These are phyloP conservation scores for Hymenoscyphus fraxineus DNA, from an alignment of 2,329 filamentous ascomycete genomes.

Conservation along the genomic window DNA sequence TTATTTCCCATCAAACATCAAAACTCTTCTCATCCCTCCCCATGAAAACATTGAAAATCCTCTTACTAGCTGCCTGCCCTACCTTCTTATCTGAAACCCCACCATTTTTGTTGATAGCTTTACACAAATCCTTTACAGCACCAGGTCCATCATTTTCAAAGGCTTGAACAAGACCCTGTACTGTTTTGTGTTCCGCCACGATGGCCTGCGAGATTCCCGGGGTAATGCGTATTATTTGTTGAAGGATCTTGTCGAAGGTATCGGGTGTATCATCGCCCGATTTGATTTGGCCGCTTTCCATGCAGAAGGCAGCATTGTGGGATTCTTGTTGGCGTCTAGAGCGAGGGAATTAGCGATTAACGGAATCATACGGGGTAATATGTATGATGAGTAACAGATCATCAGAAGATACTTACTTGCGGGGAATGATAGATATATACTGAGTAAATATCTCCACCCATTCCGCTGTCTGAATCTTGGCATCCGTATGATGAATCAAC, in stretches of 20 bases:
- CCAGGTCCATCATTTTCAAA: conserved; percentile 55
- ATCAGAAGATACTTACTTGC: conserved; percentile 46
- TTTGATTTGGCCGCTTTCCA: conserved; percentile 73
- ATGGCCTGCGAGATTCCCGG: conserved; percentile 69
- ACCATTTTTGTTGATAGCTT: conserved; percentile 55
- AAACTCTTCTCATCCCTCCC: conserved; percentile 43
- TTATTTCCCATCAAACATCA: conserved; percentile 18
- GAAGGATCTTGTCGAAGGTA: conserved; percentile 71
- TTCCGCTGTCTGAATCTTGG: conserved; percentile 60
- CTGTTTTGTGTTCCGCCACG: conserved; percentile 54
- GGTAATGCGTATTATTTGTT: conserved; percentile 70
- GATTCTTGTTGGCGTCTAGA: conserved; percentile 41
- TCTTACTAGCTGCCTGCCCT: conserved; percentile 55
- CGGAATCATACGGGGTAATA: neutral
- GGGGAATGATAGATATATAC: conserved; percentile 73
- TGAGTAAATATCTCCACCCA: conserved; percentile 74
- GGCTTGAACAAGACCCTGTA: conserved; percentile 54
- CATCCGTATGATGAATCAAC: conserved; percentile 65
- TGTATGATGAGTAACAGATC: neutral
- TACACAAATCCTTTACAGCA: conserved; percentile 58
- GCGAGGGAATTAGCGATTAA: neutral
- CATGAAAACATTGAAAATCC: conserved; percentile 58
- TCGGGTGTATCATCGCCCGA: conserved; percentile 62
- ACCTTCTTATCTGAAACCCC: conserved; percentile 50
- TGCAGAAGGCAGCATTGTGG: conserved; percentile 64